Percentiles rank a stretch among this genome's conserved stretches.
Evolutionary conservation across 2,329 filamentous ascomycete species (phyloP).

Genomic region (Curvularia verruculosa): DNA sequence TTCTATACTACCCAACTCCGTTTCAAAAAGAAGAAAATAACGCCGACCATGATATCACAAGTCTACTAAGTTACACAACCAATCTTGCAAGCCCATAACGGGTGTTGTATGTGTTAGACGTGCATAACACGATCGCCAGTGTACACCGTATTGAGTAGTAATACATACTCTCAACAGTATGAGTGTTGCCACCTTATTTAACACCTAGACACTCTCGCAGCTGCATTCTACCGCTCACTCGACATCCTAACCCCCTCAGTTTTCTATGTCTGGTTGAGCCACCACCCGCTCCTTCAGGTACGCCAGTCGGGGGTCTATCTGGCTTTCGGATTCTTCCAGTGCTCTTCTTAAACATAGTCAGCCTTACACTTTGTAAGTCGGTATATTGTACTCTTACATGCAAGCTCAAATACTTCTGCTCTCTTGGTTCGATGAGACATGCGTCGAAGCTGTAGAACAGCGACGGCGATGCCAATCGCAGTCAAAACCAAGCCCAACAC

Average conservation of each 20-base stretch:
- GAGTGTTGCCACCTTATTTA: background rate
- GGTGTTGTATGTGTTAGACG: background rate
- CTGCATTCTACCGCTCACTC: background rate
- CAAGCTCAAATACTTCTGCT: constrained; percentile 2
- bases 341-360: background rate
- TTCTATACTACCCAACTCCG: background rate
- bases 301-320: background rate
- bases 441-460: constrained; percentile 10
- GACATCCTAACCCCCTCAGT: background rate
- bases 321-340: background rate
- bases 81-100: background rate
- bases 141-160: too few relatives aligned
- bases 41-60: background rate
- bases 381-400: background rate
- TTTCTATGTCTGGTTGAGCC: background rate
- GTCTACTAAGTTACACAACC: background rate
- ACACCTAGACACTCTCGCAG: too few relatives aligned
- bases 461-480: constrained; percentile 4
- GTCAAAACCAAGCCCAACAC: constrained; percentile 4
- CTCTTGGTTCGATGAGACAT: background rate
- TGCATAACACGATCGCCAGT: too few relatives aligned
- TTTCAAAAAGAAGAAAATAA: background rate
- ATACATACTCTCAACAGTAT: too few relatives aligned
- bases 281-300: too few relatives aligned
- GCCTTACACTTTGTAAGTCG: background rate